Evolutionary conservation across 2,329 filamentous ascomycete genomes (phyloP).

Genomic region (Neofusicoccum laricinum): DNA sequence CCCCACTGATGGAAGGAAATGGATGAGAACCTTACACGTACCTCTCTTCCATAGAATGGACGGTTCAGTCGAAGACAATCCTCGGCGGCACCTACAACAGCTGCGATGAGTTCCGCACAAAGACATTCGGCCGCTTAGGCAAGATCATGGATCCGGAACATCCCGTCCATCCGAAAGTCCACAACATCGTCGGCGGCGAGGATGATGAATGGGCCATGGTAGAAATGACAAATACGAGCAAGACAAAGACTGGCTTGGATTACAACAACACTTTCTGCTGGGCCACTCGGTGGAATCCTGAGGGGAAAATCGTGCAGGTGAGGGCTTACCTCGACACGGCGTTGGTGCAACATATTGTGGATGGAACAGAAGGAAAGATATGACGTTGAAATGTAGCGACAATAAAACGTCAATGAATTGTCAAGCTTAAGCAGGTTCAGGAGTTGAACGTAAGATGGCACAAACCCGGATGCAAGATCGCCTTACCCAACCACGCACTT

Average conservation of each 20-base stretch:
- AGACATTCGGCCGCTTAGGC: background rate
- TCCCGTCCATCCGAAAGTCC: constrained; percentile 23
- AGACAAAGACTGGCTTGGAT: constrained; percentile 12
- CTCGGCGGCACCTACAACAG: background rate
- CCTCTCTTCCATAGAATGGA: background rate
- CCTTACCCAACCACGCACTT: too few relatives aligned
- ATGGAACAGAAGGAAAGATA: constrained; percentile 10
- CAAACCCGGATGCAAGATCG: too few relatives aligned
- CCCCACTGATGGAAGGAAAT: too few relatives aligned
- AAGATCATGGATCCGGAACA: background rate
- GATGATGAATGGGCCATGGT: constrained; percentile 1
- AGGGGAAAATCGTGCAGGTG: constrained; percentile 16
- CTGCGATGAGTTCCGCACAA: background rate
- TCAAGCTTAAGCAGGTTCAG: too few relatives aligned
- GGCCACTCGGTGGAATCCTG: constrained; percentile 14
- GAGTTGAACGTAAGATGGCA: too few relatives aligned
- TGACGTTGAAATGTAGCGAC: background rate
- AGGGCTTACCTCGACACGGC: constrained; percentile 19
- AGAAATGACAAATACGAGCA: background rate
- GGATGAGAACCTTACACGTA: too few relatives aligned
- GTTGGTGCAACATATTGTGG: constrained; percentile 13
- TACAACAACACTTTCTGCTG: constrained; percentile 19
- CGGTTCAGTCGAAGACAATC: background rate
- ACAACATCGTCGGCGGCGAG: constrained; percentile 3
- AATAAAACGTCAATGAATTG: background rate